Base-by-base conservation (phyloP, 768 basidiomycete genomes). In the Pulveroboletus sp. region DNA sequence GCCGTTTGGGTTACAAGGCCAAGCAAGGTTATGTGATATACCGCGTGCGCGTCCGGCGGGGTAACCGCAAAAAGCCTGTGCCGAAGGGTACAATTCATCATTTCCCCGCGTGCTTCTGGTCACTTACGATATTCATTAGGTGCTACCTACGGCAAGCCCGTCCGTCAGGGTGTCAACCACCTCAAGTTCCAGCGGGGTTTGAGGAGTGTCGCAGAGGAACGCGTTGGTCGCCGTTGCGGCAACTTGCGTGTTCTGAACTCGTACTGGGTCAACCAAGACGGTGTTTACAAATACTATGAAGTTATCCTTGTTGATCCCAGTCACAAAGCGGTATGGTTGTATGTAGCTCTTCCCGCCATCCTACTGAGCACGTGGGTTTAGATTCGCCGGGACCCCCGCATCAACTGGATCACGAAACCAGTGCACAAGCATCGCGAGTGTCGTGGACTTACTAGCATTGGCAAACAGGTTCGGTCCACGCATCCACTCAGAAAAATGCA, bases 11-110 rank as follows among this genome's bases (percentile, higher is more conserved):
- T 42, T 99, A 98, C 85, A 99, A 97, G 79, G 93, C 96, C 70
- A 99, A 99, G 82, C 96, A 99, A 75, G 96, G 96, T 63, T 99
- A 93, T 69, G 87, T 98, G 58, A 73, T 99, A 76, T 99, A 99
- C 78, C 91, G 96, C 64, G 77, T 99, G 63, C 90, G 96, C 59
- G 95, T 99, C 58, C 85, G 96, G 63, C 83, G 94, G 56, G 96
- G 96, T 69, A 97, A 97, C 82, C 85, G 96, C 76, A 99, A 99
- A 80, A 96, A 93, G 81, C 93, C 88, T 55, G 95, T 89, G 53
- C 89, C 89, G 63, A 99, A 99, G 80, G 96, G 95, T 93, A 49
- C 45, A 75, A 67, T 27, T 12, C 13, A n/a, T 42, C 5, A 29
- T 37, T 38, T 9, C 14, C 13, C 37, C 3, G 13, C 7, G 27